A percentile compares a stretch with the other conserved stretches of the same genome.
Conservation (phyloP, 768 basidiomycete species). For the Rhodotorula diobovata region DNA sequence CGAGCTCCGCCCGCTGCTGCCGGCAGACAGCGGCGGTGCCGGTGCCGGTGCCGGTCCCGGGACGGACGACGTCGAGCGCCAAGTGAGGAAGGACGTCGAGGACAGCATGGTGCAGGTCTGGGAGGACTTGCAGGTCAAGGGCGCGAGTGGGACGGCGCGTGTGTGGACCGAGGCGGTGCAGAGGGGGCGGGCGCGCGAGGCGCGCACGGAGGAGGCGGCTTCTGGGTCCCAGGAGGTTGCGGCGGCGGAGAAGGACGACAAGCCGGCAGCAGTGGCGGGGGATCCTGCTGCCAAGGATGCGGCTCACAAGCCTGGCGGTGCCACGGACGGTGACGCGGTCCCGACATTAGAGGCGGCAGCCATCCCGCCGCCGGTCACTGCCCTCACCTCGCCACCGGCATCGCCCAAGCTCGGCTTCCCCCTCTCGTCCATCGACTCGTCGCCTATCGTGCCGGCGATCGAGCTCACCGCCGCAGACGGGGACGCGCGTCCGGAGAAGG, state of each 20-base stretch:
- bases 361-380: neutral
- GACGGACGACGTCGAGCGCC: neutral
- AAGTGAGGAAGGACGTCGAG: neutral
- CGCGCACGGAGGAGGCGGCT: neutral
- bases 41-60: neutral
- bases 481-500: neutral
- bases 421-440: neutral
- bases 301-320: neutral
- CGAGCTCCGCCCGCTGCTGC: slow-evolving; percentile 20
- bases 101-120: slow-evolving; percentile 4
- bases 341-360: neutral
- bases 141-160: neutral
- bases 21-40: too few relatives aligned
- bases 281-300: neutral
- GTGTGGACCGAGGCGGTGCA: slow-evolving; percentile 15
- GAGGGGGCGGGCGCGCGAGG: neutral
- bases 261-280: neutral
- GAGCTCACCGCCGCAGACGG: neutral
- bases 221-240: too few relatives aligned
- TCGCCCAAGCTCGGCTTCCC: neutral
- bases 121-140: slow-evolving; percentile 28
- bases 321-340: too few relatives aligned
- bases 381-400: slow-evolving; percentile 1
- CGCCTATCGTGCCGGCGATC: neutral
- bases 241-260: neutral